These are phyloP conservation scores for Garcia nutans DNA, from an alignment of 345 rosid species.

Conservation along the genomic window DNA sequence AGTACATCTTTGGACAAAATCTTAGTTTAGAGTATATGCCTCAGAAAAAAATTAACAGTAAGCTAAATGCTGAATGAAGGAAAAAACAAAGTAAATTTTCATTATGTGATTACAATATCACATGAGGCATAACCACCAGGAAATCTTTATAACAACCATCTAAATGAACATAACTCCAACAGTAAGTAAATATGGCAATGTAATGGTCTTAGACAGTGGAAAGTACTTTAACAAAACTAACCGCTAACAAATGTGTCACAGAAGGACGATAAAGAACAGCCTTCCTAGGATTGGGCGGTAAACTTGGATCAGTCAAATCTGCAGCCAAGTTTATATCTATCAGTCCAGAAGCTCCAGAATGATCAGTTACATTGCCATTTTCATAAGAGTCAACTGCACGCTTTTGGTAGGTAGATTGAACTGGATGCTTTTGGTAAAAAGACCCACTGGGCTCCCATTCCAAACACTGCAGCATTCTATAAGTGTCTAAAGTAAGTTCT, in stretches of 20 bases:
- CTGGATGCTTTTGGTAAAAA: conserved; percentile 53
- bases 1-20: background rate
- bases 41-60: background rate
- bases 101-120: background rate
- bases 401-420: conserved; percentile 17
- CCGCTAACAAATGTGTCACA: conserved; percentile 80
- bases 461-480: conserved; percentile 91
- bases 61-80: background rate
- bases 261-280: conserved; percentile 86
- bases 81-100: background rate
- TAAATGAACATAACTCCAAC: background rate
- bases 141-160: conserved; percentile 1
- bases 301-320: conserved; percentile 68
- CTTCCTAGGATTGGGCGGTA: conserved; percentile 89
- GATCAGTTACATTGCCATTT: conserved; percentile 70
- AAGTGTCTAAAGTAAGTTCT: conserved; percentile 82
- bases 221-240: conserved; percentile 43
- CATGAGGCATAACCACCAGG: background rate
- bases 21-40: background rate
- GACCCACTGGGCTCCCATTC: conserved; percentile 96
- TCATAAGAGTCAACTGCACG: conserved; percentile 48
- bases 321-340: conserved; percentile 74
- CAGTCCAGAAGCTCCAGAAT: conserved; percentile 74
- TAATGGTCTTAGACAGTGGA: background rate
- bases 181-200: conserved; percentile 6